Base-by-base conservation (phyloP, 2,329 filamentous ascomycete genomes). In the Colletotrichum somersetense region DNA sequence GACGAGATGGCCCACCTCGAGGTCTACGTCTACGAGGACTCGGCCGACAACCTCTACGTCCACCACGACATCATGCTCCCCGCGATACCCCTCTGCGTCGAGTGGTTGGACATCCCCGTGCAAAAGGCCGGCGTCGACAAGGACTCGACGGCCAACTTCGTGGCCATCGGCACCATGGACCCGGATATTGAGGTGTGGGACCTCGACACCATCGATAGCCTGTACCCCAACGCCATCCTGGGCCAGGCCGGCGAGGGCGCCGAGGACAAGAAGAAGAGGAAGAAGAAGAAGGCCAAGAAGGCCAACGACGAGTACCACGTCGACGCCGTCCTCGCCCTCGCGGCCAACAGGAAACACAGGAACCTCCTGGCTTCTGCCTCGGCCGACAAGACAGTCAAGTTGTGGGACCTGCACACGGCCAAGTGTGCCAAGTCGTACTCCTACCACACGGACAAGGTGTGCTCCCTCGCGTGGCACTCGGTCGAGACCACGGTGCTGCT, bases 61-160 rank as follows among this genome's bases (percentile, higher is more conserved):
- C 96, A 99, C 85, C 96, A 99, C 88, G 96, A 99, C 82, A 97
- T 99, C 77, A 98, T 99, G 96, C 89, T 99, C 67, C 96, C 96
- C 42, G 96, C 96, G 33, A 97, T 99, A 79, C 96, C 96, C 14
- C 90, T 99, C 8, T 96, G 94, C 78, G 89, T 98, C 52, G 96
- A 99, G 85, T 99, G 96, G 96, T 84, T 99, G 56, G 94, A 98
- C 80, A 88, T 97, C 67, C 92, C 94, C n/a, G 94, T 97, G 46
- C 92, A 93, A 75, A 94, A 94, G 80, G 83, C 87, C 14, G 84
- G 81, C 57, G 83, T 87, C 6, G 88, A 89, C 53, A 89, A 89
- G 73, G 90, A 93, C 74, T 87, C 89, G 33, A 89, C 87, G 62
- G 96, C 93, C 67, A 99, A 97, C 84, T 98, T 96, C 76, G 95